phyloP scores from a whole-genome alignment of 176 grass and related monocot genomes.

The Rhynchospora breviuscula region DNA sequence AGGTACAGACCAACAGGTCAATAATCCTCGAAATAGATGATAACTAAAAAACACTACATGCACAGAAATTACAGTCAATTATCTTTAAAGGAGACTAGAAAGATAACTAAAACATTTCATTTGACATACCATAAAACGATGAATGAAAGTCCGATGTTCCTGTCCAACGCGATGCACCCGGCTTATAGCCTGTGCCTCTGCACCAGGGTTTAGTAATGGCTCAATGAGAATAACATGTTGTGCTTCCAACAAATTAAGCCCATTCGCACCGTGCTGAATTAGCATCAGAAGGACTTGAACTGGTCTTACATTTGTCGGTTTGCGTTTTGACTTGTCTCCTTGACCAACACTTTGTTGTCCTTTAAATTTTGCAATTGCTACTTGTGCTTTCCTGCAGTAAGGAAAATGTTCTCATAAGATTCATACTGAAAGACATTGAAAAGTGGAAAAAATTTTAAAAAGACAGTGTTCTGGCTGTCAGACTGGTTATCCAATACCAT shows the following conservation, averaged over 20 bases:
- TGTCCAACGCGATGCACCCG: constrained; percentile 93
- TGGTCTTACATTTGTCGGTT: constrained; percentile 23
- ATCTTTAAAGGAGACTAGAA: not conserved
- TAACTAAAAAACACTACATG: not conserved
- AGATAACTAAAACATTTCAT: not conserved
- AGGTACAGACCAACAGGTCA: not conserved
- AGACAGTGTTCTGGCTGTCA: not conserved
- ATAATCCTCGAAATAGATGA: not conserved
- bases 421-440: not conserved
- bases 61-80: not conserved
- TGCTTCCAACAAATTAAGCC: constrained; percentile 98
- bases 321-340: constrained; percentile 28
- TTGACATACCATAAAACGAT: constrained; percentile 69
- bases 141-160: constrained; percentile 84
- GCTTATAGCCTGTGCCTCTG: constrained; percentile 89
- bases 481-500: not conserved
- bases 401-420: not conserved
- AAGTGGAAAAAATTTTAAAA: not conserved
- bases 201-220: constrained; percentile 76
- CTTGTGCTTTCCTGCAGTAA: constrained; percentile 65
- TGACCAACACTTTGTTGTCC: constrained; percentile 32
- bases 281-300: constrained; percentile 90
- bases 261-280: constrained; percentile 81
- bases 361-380: constrained; percentile 84
- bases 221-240: constrained; percentile 88